Evolutionary conservation across 1,139 yeast species (phyloP).

Genomic region (Debaryomyces subglobosus): DNA sequence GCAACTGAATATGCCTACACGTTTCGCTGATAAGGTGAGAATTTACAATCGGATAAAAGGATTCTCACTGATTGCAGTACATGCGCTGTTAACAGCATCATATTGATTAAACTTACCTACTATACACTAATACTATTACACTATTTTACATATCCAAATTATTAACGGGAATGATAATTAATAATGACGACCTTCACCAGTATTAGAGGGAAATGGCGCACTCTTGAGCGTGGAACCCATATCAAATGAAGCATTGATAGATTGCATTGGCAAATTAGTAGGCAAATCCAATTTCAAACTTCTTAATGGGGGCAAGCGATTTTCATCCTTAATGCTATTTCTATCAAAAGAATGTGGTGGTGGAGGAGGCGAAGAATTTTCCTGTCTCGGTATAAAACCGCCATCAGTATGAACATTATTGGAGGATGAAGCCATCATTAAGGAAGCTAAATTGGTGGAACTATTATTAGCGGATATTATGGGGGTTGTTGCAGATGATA

Average conservation of each 20-base stretch:
- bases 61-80: neutral
- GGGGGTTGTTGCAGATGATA: conserved; percentile 47
- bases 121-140: conserved; percentile 3
- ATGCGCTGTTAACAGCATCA: neutral
- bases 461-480: conserved; percentile 48
- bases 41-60: neutral
- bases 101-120: neutral
- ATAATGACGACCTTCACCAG: conserved; percentile 1
- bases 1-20: neutral
- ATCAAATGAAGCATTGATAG: conserved; percentile 4
- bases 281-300: conserved; percentile 55
- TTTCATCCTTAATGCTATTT: conserved; percentile 27
- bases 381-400: conserved; percentile 7
- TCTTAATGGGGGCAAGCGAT: conserved; percentile 49
- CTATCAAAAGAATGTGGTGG: neutral
- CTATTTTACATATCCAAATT: conserved; percentile 2
- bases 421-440: conserved; percentile 32
- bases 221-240: conserved; percentile 1
- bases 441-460: conserved; percentile 45
- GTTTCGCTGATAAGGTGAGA: neutral
- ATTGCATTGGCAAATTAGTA: conserved; percentile 33
- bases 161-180: neutral
- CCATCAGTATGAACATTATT: neutral
- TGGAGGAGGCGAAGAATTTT: conserved; percentile 5
- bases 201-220: neutral